phyloP scores from a whole-genome alignment of 1,284 basidiomycete genomes.

The Porodaedalea pini region DNA sequence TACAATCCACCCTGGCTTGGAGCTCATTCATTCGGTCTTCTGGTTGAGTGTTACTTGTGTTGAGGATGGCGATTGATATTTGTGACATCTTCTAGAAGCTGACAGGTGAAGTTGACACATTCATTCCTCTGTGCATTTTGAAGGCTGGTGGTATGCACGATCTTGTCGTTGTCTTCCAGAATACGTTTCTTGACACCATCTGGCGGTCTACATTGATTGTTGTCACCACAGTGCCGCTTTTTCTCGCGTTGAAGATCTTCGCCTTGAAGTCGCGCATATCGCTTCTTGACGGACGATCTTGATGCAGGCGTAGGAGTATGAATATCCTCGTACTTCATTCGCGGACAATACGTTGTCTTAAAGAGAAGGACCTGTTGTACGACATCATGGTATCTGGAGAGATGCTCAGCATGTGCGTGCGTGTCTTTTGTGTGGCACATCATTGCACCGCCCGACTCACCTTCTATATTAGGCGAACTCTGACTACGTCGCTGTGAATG shows the following conservation, averaged over 20 bases:
- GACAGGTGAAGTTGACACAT: too few species aligned
- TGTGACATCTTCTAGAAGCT: too few species aligned
- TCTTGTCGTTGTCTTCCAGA: too few species aligned
- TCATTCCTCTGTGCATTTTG: too few species aligned
- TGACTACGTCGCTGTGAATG: background rate
- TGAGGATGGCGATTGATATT: too few species aligned
- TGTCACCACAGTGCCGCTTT: too few species aligned
- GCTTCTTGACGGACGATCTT: background rate
- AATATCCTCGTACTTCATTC: background rate
- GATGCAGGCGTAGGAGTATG: background rate
- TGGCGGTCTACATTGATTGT: too few species aligned
- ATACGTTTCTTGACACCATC: too few species aligned
- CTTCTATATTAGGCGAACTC: conserved; percentile 7
- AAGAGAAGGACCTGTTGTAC: background rate
- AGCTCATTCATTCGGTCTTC: too few species aligned
- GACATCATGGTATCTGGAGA: conserved; percentile 10
- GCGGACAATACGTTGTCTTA: background rate
- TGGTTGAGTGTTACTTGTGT: too few species aligned
- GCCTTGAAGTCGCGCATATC: background rate
- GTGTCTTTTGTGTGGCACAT: background rate
- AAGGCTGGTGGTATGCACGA: too few species aligned
- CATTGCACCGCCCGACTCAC: background rate
- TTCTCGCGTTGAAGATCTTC: background rate
- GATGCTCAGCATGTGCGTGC: background rate
- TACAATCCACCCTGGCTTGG: too few species aligned